Base-by-base conservation (phyloP, 371 early-diverging fungal species). In the Mucor racemosus region DNA sequence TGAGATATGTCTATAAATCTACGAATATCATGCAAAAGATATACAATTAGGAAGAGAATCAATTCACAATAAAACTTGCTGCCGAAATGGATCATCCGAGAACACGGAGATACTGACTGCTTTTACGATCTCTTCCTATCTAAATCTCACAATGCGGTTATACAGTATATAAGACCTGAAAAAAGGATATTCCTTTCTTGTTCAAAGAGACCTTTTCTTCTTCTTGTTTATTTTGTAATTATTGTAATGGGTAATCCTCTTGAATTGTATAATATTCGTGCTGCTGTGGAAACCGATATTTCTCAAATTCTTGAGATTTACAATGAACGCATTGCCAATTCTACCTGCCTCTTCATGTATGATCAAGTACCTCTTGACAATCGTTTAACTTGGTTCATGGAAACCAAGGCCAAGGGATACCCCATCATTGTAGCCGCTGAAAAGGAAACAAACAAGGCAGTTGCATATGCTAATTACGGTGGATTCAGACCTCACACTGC, bases 241-340 rank as follows among this genome's bases (percentile, higher is more conserved):
- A 59, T 46, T 34, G 36, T 38, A 34, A 77, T 67, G 65, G 40
- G 46, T 11, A 70, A 65, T 35, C 63, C 75, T 38, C 60, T 74
- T 17, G 74, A 79, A 11, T 33, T 62, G n/a, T 82, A 78, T 38
- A 57, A 38, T 36, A 72, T 84, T 33, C 73, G 81, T 15, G 73
- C 73, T 55, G 79, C 76, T 3, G 69, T 57, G 4, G 78, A 79
- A 57, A 55, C 58, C 2, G 84, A 84, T 60, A 13, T 76, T 10
- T 72, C 74, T 26, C 67, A 66, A 48, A 78, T 84, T 44, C 58
- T 71, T 10, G 81, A 79, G 11, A 80, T 84, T 36, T 84, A 76
- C 69, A 84, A 84, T 72, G 81, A 84, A 35, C 79, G 79, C 34
- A 78, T 86, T 50, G 42, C 50, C 19, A 86, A 83, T 60, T 84